phyloP scores from a whole-genome alignment of 2,329 filamentous ascomycete species.

The Aspergillus melleus region DNA sequence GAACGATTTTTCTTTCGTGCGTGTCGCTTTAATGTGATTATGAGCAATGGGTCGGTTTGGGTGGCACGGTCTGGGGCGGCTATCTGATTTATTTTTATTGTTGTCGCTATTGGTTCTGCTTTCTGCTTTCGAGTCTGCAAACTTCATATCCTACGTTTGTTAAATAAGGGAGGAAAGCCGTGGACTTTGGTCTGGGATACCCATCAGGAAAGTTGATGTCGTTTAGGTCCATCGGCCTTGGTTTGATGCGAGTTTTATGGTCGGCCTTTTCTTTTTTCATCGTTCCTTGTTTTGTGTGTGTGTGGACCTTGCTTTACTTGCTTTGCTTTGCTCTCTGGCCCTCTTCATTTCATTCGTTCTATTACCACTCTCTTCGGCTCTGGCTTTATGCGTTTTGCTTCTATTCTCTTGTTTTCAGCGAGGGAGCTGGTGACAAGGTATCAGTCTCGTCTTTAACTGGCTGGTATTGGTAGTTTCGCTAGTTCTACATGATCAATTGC shows the following conservation, averaged over 20 bases:
- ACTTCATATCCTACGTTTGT: slow-evolving; percentile 11
- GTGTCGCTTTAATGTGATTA: slow-evolving; percentile 25
- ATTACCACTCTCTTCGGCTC: not conserved
- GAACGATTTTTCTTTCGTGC: slow-evolving; percentile 9
- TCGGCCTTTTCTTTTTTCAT: not conserved
- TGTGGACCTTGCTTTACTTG: not conserved
- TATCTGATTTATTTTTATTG: slow-evolving; percentile 20
- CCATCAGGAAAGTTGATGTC: slow-evolving; percentile 8
- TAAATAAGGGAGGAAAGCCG: slow-evolving; percentile 7
- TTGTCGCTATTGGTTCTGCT: slow-evolving; percentile 8
- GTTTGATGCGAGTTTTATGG: not conserved
- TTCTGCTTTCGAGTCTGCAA: slow-evolving; percentile 1
- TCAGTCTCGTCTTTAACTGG: not conserved
- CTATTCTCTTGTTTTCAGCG: not conserved
- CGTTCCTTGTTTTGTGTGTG: not conserved
- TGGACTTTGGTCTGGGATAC: slow-evolving; percentile 1
- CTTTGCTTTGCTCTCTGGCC: not conserved
- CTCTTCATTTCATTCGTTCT: not conserved
- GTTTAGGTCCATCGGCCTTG: not conserved
- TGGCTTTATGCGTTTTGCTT: not conserved
- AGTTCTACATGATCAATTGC: not conserved
- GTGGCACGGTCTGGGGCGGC: slow-evolving; percentile 25
- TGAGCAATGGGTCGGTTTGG: slow-evolving; percentile 27
- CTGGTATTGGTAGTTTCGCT: not conserved
- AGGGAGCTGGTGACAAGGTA: slow-evolving; percentile 2